Conservation (phyloP, 805 yeast species). For the Myxozyma vanderwaltii region DNA sequence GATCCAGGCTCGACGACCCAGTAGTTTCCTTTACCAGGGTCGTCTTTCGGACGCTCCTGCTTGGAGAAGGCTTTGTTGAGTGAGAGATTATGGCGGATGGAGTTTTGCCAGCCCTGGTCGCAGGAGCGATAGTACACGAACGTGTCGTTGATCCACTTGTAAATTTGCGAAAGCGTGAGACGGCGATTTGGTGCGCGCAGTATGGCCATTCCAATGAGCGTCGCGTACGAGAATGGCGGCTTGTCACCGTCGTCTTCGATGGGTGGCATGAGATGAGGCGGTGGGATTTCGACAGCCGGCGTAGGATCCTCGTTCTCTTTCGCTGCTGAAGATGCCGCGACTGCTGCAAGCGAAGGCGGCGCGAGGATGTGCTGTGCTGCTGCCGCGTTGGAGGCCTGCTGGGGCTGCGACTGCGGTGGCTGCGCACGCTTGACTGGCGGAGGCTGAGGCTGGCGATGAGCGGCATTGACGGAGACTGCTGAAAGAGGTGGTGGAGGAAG, state of each 20-base stretch:
- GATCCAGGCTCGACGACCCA: constrained; percentile 88
- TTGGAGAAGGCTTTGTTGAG: constrained; percentile 90
- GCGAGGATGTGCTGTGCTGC: constrained; percentile 29
- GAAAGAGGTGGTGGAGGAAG: constrained; percentile 34
- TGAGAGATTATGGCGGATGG: constrained; percentile 90
- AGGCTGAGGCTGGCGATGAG: constrained; percentile 7
- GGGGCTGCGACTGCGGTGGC: background rate
- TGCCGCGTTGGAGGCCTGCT: constrained; percentile 8
- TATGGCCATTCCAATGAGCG: constrained; percentile 89
- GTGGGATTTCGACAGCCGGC: constrained; percentile 39
- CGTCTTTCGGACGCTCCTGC: constrained; percentile 76
- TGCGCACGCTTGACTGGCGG: constrained; percentile 14
- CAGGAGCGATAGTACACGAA: constrained; percentile 79
- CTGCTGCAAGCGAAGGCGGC: constrained; percentile 16
- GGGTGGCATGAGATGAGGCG: constrained; percentile 48
- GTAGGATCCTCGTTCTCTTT: constrained; percentile 6
- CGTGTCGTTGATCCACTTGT: constrained; percentile 86
- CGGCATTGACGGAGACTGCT: constrained; percentile 23
- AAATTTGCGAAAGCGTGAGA: constrained; percentile 79
- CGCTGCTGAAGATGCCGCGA: constrained; percentile 3
- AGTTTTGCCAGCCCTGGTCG: constrained; percentile 97
- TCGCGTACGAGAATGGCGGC: constrained; percentile 95
- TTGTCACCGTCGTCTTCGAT: constrained; percentile 61
- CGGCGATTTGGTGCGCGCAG: constrained; percentile 73
- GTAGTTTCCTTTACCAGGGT: constrained; percentile 70